These are phyloP conservation scores for Macrolepiota albuminosa DNA, from an alignment of 768 basidiomycete species.

Conservation along the genomic window DNA sequence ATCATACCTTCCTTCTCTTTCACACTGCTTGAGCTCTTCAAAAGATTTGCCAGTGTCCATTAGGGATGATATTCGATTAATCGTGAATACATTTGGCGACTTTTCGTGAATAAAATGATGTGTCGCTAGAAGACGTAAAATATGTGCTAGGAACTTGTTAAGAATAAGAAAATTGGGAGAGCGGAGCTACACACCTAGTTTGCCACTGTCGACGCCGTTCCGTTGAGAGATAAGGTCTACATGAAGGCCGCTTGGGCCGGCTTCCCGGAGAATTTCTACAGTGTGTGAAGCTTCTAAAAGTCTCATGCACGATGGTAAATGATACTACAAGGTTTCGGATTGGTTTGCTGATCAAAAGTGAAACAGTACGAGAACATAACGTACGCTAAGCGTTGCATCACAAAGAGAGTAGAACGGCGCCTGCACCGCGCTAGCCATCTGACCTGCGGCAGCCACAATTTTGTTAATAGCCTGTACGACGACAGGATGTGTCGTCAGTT, in stretches of 20 bases:
- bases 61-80: constrained; percentile 64
- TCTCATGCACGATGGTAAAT: constrained; percentile 70
- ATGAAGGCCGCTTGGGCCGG: constrained; percentile 49
- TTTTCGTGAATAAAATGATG: constrained; percentile 73
- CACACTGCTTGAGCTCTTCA: constrained; percentile 33
- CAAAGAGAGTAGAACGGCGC: constrained; percentile 67
- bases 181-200: constrained; percentile 40
- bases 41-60: constrained; percentile 64
- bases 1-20: constrained; percentile 27
- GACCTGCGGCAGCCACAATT: constrained; percentile 67
- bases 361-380: constrained; percentile 19
- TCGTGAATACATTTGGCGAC: constrained; percentile 65
- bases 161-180: not conserved
- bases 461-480: constrained; percentile 56
- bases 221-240: constrained; percentile 40
- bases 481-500: constrained; percentile 53
- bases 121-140: constrained; percentile 71
- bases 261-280: constrained; percentile 64
- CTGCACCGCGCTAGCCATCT: constrained; percentile 61
- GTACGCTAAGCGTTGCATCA: constrained; percentile 66
- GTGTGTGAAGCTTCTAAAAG: constrained; percentile 69
- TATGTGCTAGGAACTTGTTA: constrained; percentile 46
- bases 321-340: constrained; percentile 43
- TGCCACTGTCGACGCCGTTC: constrained; percentile 40
- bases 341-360: not conserved